phyloP scores from a whole-genome alignment of 345 rosid species.

The Salix viminalis region DNA sequence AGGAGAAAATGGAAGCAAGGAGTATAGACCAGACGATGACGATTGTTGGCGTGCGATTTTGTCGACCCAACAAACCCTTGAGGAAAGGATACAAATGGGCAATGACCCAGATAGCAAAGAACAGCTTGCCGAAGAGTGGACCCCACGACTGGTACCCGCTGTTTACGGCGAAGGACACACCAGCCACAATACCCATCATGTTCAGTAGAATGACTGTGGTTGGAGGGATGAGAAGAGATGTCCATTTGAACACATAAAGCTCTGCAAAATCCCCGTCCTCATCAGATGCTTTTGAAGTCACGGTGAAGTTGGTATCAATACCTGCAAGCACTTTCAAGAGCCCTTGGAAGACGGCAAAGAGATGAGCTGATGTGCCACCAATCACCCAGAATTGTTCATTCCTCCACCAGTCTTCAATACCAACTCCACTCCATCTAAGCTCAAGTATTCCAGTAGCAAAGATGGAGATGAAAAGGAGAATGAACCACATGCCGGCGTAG shows the following conservation, averaged over 20 bases:
- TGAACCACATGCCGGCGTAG: conserved; percentile 96
- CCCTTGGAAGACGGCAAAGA: conserved; percentile 98
- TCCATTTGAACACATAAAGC: conserved; percentile 97
- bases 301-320: conserved; percentile 94
- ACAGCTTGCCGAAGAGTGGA: conserved; percentile 91
- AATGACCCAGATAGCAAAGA: conserved; percentile 95
- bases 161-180: conserved; percentile 91
- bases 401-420: conserved; percentile 99
- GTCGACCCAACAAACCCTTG: conserved; percentile 94
- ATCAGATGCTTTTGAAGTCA: conserved; percentile 90
- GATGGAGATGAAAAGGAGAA: conserved; percentile 87
- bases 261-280: conserved; percentile 95
- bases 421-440: conserved; percentile 91
- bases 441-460: conserved; percentile 84
- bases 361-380: conserved; percentile 98
- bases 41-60: conserved; percentile 93
- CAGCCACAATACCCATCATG: conserved; percentile 95
- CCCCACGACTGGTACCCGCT: conserved; percentile 99
- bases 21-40: conserved; percentile 98
- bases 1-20: conserved; percentile 94
- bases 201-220: conserved; percentile 86
- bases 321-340: conserved; percentile 95
- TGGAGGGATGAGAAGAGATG: conserved; percentile 95
- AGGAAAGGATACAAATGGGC: conserved; percentile 97
- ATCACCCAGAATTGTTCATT: conserved; percentile 99